Conservation (phyloP, 1,284 basidiomycete species). For the Volvariella surrecta region DNA sequence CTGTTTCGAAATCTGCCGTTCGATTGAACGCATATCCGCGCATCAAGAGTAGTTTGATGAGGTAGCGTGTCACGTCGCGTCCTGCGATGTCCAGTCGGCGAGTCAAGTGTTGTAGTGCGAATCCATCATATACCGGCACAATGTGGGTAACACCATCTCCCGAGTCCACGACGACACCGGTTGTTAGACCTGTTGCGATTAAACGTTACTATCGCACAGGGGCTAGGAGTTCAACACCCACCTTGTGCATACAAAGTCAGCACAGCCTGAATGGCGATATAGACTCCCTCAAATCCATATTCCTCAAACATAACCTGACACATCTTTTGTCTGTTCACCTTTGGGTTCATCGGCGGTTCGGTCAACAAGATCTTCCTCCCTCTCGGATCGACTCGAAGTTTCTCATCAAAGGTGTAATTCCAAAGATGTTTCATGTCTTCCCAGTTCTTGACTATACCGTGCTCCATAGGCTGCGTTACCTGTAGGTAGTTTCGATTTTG, state of each 20-base stretch:
- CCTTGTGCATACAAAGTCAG: constrained; percentile 97
- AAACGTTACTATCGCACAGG: no score
- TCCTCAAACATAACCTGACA: constrained; percentile 99
- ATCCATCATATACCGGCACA: constrained; percentile 97
- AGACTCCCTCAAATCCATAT: constrained; percentile 94
- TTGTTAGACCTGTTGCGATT: constrained; percentile 86
- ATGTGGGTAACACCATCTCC: constrained; percentile 99
- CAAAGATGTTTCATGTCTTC: constrained; percentile 98
- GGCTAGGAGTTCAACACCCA: constrained; percentile 30
- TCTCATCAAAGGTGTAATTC: constrained; percentile 98
- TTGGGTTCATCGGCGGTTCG: constrained; percentile 99
- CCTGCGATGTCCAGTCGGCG: constrained; percentile 95
- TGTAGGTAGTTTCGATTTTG: constrained; percentile 93
- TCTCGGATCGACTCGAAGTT: constrained; percentile 81
- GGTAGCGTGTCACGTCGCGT: constrained; percentile 94
- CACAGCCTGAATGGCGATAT: constrained; percentile 98
- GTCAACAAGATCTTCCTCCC: constrained; percentile 93
- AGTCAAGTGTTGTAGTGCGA: constrained; percentile 90
- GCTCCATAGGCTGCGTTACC: constrained; percentile 97
- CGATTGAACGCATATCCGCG: constrained; percentile 99
- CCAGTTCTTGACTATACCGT: constrained; percentile 98
- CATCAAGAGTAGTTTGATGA: constrained; percentile 98
- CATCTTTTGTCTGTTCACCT: constrained; percentile 89
- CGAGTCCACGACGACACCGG: constrained; percentile 97
- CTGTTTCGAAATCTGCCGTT: constrained; percentile 98